phyloP scores from a whole-genome alignment of 139 green algal species.

The Dunaliella sp. region DNA sequence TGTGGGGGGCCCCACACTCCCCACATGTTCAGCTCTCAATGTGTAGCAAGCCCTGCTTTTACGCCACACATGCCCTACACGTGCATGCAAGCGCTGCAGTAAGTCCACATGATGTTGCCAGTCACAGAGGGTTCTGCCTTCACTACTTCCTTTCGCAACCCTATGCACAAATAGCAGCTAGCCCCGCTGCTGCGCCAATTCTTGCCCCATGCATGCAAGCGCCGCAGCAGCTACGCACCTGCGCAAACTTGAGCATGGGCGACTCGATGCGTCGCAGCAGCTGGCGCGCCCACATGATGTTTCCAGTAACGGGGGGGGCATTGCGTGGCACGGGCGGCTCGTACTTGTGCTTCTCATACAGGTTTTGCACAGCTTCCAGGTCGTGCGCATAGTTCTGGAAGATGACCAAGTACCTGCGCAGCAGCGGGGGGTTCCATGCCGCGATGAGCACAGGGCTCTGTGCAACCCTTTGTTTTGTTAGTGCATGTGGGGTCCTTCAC shows the following conservation, averaged over 20 bases:
- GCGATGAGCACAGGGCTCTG: too few species aligned
- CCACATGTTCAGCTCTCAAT: too few species aligned
- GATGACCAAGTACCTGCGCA: constrained; percentile 85
- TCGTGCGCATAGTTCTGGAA: constrained; percentile 85
- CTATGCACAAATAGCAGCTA: too few species aligned
- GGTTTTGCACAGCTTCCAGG: constrained; percentile 83
- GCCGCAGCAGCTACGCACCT: neutral
- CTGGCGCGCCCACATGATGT: constrained; percentile 91
- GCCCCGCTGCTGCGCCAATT: too few species aligned
- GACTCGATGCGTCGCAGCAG: constrained; percentile 88
- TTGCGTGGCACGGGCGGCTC: constrained; percentile 77
- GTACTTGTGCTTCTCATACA: constrained; percentile 91
- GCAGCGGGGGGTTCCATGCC: too few species aligned
- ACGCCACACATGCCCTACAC: too few species aligned
- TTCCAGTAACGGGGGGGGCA: constrained; percentile 78
- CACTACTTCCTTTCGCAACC: too few species aligned
- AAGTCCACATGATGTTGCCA: neutral
- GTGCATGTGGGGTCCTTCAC: too few species aligned
- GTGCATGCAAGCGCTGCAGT: neutral
- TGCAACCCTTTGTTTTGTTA: too few species aligned
- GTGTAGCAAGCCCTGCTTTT: too few species aligned
- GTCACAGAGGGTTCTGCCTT: too few species aligned
- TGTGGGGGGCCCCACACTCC: too few species aligned
- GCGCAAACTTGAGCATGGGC: constrained; percentile 86
- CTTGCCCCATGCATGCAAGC: neutral